Conservation (phyloP, 1,284 basidiomycete species). For the Tilletia walkeri region DNA sequence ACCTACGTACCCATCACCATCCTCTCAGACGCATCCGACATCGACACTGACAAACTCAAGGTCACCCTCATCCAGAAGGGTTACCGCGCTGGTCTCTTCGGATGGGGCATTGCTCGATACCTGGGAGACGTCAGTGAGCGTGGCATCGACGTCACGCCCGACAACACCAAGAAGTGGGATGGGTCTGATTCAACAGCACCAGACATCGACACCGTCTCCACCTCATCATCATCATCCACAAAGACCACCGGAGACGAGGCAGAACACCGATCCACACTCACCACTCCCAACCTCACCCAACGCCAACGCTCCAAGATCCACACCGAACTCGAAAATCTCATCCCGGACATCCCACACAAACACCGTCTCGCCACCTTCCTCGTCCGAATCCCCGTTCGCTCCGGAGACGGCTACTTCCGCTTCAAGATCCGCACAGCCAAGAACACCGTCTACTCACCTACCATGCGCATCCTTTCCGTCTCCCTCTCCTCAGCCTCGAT, state of each 20-base stretch:
- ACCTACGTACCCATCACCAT: constrained; percentile 37
- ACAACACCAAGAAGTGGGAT: not conserved
- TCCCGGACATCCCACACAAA: constrained; percentile 26
- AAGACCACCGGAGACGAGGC: not conserved
- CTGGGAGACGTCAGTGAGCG: constrained; percentile 34
- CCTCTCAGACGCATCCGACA: not conserved
- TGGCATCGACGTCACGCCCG: constrained; percentile 39
- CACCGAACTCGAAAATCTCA: constrained; percentile 36
- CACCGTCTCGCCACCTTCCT: constrained; percentile 31
- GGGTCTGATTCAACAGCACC: not conserved
- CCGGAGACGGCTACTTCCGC: constrained; percentile 45
- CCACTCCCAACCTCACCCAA: constrained; percentile 18
- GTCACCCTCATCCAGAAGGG: constrained; percentile 40
- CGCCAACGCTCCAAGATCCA: constrained; percentile 28
- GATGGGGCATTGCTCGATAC: constrained; percentile 37
- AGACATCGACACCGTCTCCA: not conserved
- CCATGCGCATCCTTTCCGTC: constrained; percentile 41
- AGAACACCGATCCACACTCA: constrained; percentile 6
- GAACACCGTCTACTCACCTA: constrained; percentile 28
- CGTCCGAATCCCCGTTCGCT: constrained; percentile 36
- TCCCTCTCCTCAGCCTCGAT: constrained; percentile 42
- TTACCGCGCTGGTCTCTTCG: constrained; percentile 41
- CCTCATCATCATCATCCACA: not conserved
- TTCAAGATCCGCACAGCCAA: constrained; percentile 21
- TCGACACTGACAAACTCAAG: constrained; percentile 25